These are phyloP conservation scores for Dioscorea zingiberensis DNA, from an alignment of 106 monocot genomes.

Conservation along the genomic window DNA sequence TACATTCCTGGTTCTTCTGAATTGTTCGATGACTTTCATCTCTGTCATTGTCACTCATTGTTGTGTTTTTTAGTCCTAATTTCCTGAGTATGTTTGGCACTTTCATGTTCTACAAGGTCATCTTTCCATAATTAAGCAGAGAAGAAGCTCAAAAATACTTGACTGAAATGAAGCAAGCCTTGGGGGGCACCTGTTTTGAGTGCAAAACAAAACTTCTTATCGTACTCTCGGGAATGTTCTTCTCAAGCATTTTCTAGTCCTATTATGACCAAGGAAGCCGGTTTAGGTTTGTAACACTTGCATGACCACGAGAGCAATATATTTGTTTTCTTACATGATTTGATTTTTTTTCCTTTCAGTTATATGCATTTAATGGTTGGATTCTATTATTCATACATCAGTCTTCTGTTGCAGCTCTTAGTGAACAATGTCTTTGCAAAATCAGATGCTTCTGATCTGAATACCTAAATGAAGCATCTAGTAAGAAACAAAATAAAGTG, in stretches of 20 bases:
- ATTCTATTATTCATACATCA: not conserved
- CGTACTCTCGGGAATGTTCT: slow-evolving; percentile 27
- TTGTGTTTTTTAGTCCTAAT: slow-evolving; percentile 1
- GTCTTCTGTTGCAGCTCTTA: slow-evolving; percentile 21
- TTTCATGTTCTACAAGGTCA: slow-evolving; percentile 34
- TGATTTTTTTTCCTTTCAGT: not conserved
- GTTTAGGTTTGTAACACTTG: slow-evolving; percentile 22
- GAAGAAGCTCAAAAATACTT: slow-evolving; percentile 40
- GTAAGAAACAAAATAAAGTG: too few relatives aligned
- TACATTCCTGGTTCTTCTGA: slow-evolving; percentile 46
- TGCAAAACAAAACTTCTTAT: slow-evolving; percentile 16
- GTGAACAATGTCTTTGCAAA: slow-evolving; percentile 7
- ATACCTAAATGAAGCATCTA: too few relatives aligned
- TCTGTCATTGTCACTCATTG: not conserved
- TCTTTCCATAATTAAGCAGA: slow-evolving; percentile 50
- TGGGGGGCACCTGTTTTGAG: slow-evolving; percentile 14
- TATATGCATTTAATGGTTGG: not conserved
- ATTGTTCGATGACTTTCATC: slow-evolving; percentile 54
- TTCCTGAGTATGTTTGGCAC: slow-evolving; percentile 1
- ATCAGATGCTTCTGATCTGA: too few relatives aligned
- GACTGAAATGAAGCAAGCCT: slow-evolving; percentile 48
- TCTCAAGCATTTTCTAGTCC: slow-evolving; percentile 19
- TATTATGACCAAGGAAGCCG: slow-evolving; percentile 1
- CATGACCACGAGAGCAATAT: not conserved
- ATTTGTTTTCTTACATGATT: not conserved